Conservation (phyloP, 2,329 filamentous ascomycete genomes). For the Beauveria australis region DNA sequence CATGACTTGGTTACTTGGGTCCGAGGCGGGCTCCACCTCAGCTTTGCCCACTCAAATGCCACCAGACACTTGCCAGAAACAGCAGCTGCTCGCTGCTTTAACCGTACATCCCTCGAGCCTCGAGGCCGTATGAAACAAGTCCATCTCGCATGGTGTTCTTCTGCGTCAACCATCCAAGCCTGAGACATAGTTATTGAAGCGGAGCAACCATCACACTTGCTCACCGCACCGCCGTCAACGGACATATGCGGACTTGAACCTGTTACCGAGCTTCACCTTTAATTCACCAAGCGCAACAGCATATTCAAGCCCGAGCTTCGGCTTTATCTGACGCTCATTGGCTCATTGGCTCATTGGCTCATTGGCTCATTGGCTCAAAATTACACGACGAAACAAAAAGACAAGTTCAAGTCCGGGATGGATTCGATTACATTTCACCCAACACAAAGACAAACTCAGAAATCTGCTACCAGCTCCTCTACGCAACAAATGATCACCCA, state of each 20-base stretch:
- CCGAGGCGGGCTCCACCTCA: constrained; percentile 1
- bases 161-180: not conserved
- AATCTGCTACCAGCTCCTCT: not conserved
- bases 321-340: not conserved
- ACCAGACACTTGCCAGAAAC: not conserved
- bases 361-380: not conserved
- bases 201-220: not conserved
- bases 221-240: not conserved
- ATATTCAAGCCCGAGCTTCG: not conserved
- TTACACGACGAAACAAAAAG: not conserved
- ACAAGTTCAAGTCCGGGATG: not conserved
- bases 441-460: too few relatives aligned
- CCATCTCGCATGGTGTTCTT: not conserved
- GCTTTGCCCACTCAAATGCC: not conserved
- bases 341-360: not conserved
- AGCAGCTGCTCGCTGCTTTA: not conserved
- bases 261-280: not conserved
- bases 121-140: not conserved
- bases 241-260: not conserved
- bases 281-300: not conserved
- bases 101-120: too few relatives aligned
- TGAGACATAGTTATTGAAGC: not conserved
- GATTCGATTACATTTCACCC: too few relatives aligned
- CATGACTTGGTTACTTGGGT: not conserved
- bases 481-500: not conserved